Percentiles rank a stretch among this genome's conserved stretches.
Conservation (phyloP, 177 flowering plant species). For the Vitis hybrid region DNA sequence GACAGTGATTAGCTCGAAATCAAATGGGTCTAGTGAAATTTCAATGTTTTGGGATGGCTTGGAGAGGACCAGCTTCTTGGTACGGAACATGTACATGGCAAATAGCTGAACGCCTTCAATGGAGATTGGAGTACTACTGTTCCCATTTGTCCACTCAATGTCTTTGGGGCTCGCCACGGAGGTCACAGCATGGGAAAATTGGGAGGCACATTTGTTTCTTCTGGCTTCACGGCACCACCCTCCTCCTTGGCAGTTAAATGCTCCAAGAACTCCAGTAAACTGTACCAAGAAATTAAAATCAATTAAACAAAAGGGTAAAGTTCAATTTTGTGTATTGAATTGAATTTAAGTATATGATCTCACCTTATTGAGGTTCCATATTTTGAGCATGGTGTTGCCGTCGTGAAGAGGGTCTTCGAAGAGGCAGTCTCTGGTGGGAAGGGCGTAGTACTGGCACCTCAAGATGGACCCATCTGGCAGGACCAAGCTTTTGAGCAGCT, state of each 20-base stretch:
- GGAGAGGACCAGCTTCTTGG: slow-evolving; percentile 53
- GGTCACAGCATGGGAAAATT: slow-evolving; percentile 50
- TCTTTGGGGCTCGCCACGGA: slow-evolving; percentile 42
- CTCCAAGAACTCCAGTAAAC: slow-evolving; percentile 69
- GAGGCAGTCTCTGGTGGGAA: slow-evolving; percentile 48
- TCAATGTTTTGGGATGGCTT: slow-evolving; percentile 41
- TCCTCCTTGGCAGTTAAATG: slow-evolving; percentile 81
- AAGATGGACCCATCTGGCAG: slow-evolving; percentile 50
- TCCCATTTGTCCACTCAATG: slow-evolving; percentile 73
- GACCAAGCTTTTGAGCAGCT: slow-evolving; percentile 37
- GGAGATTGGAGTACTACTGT: slow-evolving; percentile 34
- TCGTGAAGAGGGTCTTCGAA: slow-evolving; percentile 55
- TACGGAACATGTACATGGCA: slow-evolving; percentile 53
- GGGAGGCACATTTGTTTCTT: slow-evolving; percentile 51
- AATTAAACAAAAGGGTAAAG: neutral
- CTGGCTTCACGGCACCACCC: slow-evolving; percentile 74
- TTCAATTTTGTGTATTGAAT: too few relatives aligned
- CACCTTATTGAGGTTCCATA: slow-evolving; percentile 62
- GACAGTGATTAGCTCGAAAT: slow-evolving; percentile 75
- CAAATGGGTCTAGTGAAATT: slow-evolving; percentile 64
- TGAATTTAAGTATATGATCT: neutral
- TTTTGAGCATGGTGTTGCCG: slow-evolving; percentile 57
- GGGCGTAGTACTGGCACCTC: slow-evolving; percentile 47
- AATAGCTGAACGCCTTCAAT: slow-evolving; percentile 47
- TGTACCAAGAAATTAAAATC: slow-evolving; percentile 11